phyloP scores from a whole-genome alignment of 75 land plant species.

The Pinus taeda region DNA sequence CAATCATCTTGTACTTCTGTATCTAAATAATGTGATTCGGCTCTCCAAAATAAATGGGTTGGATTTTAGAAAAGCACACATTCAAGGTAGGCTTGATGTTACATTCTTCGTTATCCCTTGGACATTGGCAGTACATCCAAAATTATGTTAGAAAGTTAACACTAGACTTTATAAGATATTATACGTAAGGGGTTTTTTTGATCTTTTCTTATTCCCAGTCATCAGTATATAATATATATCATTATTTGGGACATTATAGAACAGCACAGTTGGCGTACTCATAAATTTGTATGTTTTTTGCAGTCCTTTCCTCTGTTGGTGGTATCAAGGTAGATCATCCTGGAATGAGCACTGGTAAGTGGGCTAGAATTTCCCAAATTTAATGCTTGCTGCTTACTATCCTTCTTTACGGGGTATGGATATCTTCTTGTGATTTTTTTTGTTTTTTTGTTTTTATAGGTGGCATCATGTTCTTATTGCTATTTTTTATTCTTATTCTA shows the following conservation, averaged over 20 bases:
- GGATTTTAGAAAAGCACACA: background rate
- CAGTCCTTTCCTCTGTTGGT: slow-evolving; percentile 82
- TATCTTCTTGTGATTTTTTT: background rate
- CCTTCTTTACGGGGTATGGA: background rate
- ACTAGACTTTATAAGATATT: background rate
- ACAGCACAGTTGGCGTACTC: background rate
- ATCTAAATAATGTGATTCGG: background rate
- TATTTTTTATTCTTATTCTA: background rate
- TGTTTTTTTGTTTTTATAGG: background rate
- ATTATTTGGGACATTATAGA: background rate
- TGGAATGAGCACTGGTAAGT: slow-evolving; percentile 43
- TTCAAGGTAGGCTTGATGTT: background rate
- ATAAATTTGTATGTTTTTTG: slow-evolving; percentile 6
- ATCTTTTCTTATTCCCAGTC: background rate
- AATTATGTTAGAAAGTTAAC: background rate
- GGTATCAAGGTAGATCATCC: slow-evolving; percentile 69
- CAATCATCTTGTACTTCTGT: background rate
- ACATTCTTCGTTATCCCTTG: background rate
- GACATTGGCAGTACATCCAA: too few relatives aligned
- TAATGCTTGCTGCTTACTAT: slow-evolving; percentile 3
- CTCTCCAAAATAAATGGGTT: background rate
- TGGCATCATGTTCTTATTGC: background rate
- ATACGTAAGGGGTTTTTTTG: background rate
- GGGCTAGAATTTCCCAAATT: background rate
- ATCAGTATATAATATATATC: too few relatives aligned